phyloP scores from a whole-genome alignment of 192 early-diverging fungal species.

The Pilobolus umbonatus region DNA sequence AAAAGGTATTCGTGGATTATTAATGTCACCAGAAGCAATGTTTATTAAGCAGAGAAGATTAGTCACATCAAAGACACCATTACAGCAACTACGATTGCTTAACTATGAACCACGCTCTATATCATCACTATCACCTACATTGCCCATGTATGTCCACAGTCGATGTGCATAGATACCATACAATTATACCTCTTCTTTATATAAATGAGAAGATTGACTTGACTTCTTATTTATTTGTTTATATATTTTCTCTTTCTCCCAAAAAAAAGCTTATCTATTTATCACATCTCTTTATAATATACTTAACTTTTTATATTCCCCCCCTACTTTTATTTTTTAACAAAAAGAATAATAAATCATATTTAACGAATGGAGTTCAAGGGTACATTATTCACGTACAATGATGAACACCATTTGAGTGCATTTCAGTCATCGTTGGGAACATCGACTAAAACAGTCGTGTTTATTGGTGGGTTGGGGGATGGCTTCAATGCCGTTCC shows the following conservation, averaged over 20 bases:
- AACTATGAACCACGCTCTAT: conserved; percentile 10
- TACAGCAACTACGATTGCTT: conserved; percentile 1
- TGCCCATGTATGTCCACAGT: no score
- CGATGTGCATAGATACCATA: no score
- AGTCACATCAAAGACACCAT: background rate
- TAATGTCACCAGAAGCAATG: conserved; percentile 4
- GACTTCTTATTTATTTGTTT: conserved; percentile 2
- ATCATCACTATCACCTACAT: conserved; percentile 5
- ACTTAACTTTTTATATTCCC: background rate
- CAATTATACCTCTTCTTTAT: background rate
- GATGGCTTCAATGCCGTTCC: conserved; percentile 43
- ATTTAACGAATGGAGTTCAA: conserved; percentile 33
- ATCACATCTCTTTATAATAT: background rate
- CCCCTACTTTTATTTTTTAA: background rate
- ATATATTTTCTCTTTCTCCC: background rate
- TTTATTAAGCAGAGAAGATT: background rate
- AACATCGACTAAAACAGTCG: conserved; percentile 17
- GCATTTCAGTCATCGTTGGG: conserved; percentile 39
- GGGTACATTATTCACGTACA: conserved; percentile 36
- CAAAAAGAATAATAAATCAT: no score
- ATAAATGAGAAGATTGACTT: background rate
- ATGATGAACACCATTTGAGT: conserved; percentile 35
- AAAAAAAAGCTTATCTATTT: background rate
- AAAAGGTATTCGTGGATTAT: conserved; percentile 9
- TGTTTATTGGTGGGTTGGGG: conserved; percentile 38